Evolutionary conservation across 306 rosid species (phyloP).

Genomic region (Argentina anserina): DNA sequence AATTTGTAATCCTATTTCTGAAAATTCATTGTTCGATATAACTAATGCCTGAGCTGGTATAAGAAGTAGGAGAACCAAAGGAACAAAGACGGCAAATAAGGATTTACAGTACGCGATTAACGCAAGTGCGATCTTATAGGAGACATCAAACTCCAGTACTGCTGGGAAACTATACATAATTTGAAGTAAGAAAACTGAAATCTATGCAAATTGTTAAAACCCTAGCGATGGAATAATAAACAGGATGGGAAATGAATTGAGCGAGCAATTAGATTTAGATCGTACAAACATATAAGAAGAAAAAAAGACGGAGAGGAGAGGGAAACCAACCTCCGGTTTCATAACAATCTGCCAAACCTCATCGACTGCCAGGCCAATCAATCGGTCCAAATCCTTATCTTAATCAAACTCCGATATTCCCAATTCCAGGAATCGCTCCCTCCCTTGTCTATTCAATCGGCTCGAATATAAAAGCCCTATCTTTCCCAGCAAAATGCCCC

Average conservation of each 20-base stretch:
- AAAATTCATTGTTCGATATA: no score
- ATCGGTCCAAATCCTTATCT: conserved; percentile 31
- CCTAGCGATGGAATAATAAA: conserved; percentile 22
- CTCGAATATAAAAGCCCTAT: conserved; percentile 8
- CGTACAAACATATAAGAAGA: not conserved
- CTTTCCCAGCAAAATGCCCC: conserved; percentile 27
- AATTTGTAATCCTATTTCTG: no score
- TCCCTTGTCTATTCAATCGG: not conserved
- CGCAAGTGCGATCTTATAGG: conserved; percentile 48
- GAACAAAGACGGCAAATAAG: no score
- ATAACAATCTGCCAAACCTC: conserved; percentile 28
- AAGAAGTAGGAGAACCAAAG: not conserved
- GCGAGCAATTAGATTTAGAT: conserved; percentile 7
- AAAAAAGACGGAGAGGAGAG: not conserved
- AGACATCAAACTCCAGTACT: conserved; percentile 19
- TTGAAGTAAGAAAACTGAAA: not conserved
- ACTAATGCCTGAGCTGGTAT: no score
- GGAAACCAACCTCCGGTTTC: conserved; percentile 44
- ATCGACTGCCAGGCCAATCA: conserved; percentile 32
- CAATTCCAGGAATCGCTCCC: conserved; percentile 1
- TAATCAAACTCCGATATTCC: not conserved
- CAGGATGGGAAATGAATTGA: conserved; percentile 13
- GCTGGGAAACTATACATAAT: not conserved
- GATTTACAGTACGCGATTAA: conserved; percentile 42
- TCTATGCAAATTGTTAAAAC: conserved; percentile 4